Conservation (phyloP, 164 flowering plant species). For the Euptelea pleiosperma region DNA sequence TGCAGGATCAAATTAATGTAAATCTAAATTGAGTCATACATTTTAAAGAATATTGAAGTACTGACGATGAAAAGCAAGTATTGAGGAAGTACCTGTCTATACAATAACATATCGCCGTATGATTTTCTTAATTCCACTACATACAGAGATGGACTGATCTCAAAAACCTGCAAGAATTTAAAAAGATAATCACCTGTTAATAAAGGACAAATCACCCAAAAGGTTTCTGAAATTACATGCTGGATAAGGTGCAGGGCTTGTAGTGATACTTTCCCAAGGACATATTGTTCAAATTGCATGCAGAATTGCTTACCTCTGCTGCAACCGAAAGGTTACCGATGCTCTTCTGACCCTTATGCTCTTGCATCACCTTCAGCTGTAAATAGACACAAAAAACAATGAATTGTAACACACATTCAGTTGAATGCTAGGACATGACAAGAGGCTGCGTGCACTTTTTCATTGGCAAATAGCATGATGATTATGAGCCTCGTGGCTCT, state of each 20-base stretch:
- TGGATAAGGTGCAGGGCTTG: background rate
- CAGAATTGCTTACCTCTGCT: conserved; percentile 53
- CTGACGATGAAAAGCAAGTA: too few relatives aligned
- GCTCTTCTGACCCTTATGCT: conserved; percentile 37
- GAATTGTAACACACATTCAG: background rate
- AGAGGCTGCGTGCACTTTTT: background rate
- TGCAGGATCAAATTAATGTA: too few relatives aligned
- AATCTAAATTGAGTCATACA: too few relatives aligned
- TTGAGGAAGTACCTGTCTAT: conserved; percentile 60
- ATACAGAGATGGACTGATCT: conserved; percentile 69
- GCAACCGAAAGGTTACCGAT: conserved; percentile 55
- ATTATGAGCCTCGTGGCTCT: background rate
- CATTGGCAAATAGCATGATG: background rate
- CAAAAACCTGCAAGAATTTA: conserved; percentile 58
- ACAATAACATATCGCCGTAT: conserved; percentile 64
- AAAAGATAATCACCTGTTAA: background rate
- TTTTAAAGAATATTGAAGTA: too few relatives aligned
- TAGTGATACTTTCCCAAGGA: background rate
- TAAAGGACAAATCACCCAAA: background rate
- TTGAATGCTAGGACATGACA: background rate
- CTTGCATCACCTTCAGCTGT: conserved; percentile 70
- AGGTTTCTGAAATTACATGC: too few relatives aligned
- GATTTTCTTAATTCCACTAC: conserved; percentile 92
- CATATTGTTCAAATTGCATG: background rate
- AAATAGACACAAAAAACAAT: background rate